Base-by-base conservation (phyloP, 1,284 basidiomycete genomes). In the Boletus nobilissimus region DNA sequence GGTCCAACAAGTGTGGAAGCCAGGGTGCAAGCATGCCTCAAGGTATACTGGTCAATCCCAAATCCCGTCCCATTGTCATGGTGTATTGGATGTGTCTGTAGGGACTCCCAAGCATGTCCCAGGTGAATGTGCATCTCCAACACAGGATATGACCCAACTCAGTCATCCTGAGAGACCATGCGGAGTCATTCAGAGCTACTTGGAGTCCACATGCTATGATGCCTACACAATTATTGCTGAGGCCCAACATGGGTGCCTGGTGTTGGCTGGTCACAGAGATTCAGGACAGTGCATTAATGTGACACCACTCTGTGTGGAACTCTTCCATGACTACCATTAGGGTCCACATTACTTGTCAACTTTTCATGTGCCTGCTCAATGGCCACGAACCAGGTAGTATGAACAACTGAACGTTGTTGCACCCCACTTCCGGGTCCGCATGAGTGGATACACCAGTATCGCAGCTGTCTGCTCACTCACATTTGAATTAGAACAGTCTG, bases 1-100 rank as follows among this genome's bases (percentile, higher is more conserved):
- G 92, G 82, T 94, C 93, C 57, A 94, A 83, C 54, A 92, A 77
- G 51, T 85, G 78, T 5, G 92, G 92, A 74, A 93, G 84, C 66
- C 87, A 74, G 38, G 86, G 86, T 3, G 86, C 87, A 54, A 94
- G 82, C n/a, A 92, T 76, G 26, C 92, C 90, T 18, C 83, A 82
- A 19, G 79, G 54, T n/a, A n/a, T n/a, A n/a, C n/a, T n/a, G n/a
- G n/a, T n/a, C n/a, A n/a, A n/a, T n/a, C n/a, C n/a, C n/a, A n/a
- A n/a, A n/a, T n/a, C n/a, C n/a, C n/a, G n/a, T n/a, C n/a, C n/a
- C n/a, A n/a, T n/a, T n/a, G n/a, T n/a, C n/a, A n/a, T n/a, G n/a
- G n/a, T n/a, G n/a, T n/a, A n/a, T n/a, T n/a, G n/a, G n/a, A n/a
- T n/a, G n/a, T n/a, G n/a, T n/a, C n/a, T n/a, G n/a, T n/a, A n/a